A percentile compares a stretch with the other conserved stretches of the same genome.
These are phyloP conservation scores for Chaetomiaceae sp. DNA, from an alignment of 2,329 filamentous ascomycete species.

Conservation along the genomic window DNA sequence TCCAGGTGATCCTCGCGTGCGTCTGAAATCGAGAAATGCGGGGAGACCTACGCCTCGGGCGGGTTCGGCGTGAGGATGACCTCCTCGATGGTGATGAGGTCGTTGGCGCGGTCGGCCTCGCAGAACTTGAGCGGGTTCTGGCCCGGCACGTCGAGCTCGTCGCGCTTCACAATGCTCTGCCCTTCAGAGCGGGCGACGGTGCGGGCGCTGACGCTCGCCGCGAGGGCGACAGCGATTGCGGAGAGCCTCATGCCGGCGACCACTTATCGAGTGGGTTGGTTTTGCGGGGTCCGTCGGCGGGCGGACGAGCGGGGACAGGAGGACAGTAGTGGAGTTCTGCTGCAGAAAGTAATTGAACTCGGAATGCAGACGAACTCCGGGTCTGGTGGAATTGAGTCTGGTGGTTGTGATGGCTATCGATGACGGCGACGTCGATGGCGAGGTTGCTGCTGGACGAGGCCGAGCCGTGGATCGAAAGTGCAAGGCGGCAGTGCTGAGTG, in stretches of 20 bases:
- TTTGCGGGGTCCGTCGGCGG: constrained; percentile 6
- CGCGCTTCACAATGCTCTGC: constrained; percentile 42
- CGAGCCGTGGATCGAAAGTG: too few species aligned
- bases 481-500: constrained; percentile 13
- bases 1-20: background rate
- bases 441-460: background rate
- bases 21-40: background rate
- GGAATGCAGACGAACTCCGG: background rate
- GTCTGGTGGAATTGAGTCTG: background rate
- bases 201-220: constrained; percentile 42
- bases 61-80: constrained; percentile 85
- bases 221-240: constrained; percentile 38
- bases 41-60: constrained; percentile 65
- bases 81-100: constrained; percentile 69
- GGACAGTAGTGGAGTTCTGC: too few species aligned
- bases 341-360: too few species aligned
- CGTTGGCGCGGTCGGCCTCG: constrained; percentile 53
- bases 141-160: constrained; percentile 65
- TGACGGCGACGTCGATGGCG: constrained; percentile 6
- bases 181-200: constrained; percentile 42
- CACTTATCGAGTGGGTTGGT: constrained; percentile 8
- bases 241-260: constrained; percentile 38
- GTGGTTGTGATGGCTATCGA: background rate
- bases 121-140: constrained; percentile 83
- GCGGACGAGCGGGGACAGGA: too few species aligned